Conservation (phyloP, 768 basidiomycete species). For the Boletus barrowsii region DNA sequence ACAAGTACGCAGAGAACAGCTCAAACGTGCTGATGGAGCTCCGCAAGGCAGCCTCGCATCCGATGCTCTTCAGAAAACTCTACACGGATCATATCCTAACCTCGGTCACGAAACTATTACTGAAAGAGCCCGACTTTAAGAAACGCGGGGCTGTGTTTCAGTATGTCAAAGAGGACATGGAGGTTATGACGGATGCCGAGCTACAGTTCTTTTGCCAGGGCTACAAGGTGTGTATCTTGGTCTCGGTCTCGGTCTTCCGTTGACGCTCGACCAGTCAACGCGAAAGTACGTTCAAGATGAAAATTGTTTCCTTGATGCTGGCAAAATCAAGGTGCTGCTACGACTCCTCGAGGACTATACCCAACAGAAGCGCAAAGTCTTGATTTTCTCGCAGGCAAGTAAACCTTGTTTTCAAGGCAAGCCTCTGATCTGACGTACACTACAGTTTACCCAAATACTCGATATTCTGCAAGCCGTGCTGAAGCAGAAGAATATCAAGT, state of each 20-base stretch:
- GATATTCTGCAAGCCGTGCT: slow-evolving; percentile 89
- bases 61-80: slow-evolving; percentile 87
- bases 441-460: slow-evolving; percentile 90
- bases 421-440: not conserved
- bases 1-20: slow-evolving; percentile 78
- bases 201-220: slow-evolving; percentile 80
- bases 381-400: slow-evolving; percentile 92
- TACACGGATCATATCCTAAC: slow-evolving; percentile 78
- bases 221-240: slow-evolving; percentile 62
- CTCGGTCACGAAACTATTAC: slow-evolving; percentile 72
- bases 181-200: slow-evolving; percentile 97
- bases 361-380: slow-evolving; percentile 69
- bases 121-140: slow-evolving; percentile 92
- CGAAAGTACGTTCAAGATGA: slow-evolving; percentile 73
- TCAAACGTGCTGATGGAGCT: slow-evolving; percentile 97
- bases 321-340: slow-evolving; percentile 77
- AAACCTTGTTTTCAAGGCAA: not conserved
- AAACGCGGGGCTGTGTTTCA: slow-evolving; percentile 77
- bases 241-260: not conserved
- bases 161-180: slow-evolving; percentile 95
- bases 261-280: slow-evolving; percentile 48
- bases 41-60: slow-evolving; percentile 93
- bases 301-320: slow-evolving; percentile 78
- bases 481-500: slow-evolving; percentile 67
- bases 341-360: slow-evolving; percentile 67